A percentile compares a stretch with the other conserved stretches of the same genome.
Evolutionary conservation across 2,329 filamentous ascomycete species (phyloP).

Genomic region (Xylaria sp.): DNA sequence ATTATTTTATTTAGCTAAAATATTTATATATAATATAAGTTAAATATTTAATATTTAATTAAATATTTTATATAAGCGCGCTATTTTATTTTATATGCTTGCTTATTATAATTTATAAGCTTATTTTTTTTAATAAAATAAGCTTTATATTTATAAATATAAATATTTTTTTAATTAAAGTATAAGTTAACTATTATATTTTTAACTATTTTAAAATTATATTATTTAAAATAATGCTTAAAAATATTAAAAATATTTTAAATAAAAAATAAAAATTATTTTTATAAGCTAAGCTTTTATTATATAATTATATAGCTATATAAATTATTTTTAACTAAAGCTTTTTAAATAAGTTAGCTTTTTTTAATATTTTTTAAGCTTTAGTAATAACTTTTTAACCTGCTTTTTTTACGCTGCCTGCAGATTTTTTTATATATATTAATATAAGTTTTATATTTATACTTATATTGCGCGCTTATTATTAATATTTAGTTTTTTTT

Average conservation of each 20-base stretch:
- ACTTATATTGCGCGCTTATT: not conserved
- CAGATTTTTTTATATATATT: not conserved
- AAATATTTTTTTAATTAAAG: not conserved
- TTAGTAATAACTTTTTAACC: not conserved
- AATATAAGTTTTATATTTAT: not conserved
- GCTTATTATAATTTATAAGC: not conserved
- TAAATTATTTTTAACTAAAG: not conserved
- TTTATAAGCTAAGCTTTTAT: conserved; percentile 2
- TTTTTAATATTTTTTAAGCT: not conserved
- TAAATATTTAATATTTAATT: conserved; percentile 5
- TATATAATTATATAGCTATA: not conserved
- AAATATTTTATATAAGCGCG: conserved; percentile 6
- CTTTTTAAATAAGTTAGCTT: not conserved
- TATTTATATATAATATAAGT: conserved; percentile 1
- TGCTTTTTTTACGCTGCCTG: not conserved
- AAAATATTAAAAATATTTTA: no score
- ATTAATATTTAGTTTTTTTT: not conserved
- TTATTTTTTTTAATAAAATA: conserved; percentile 6
- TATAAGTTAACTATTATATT: not conserved
- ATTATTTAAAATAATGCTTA: conserved; percentile 8
- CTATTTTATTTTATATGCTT: not conserved
- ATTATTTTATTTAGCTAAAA: conserved; percentile 6
- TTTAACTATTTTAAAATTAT: not conserved
- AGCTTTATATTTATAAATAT: not conserved
- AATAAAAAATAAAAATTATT: no score